A percentile compares a stretch with the other conserved stretches of the same genome.
Evolutionary conservation across 116 monocot species (phyloP).

Genomic region (Thalassia testudinum): DNA sequence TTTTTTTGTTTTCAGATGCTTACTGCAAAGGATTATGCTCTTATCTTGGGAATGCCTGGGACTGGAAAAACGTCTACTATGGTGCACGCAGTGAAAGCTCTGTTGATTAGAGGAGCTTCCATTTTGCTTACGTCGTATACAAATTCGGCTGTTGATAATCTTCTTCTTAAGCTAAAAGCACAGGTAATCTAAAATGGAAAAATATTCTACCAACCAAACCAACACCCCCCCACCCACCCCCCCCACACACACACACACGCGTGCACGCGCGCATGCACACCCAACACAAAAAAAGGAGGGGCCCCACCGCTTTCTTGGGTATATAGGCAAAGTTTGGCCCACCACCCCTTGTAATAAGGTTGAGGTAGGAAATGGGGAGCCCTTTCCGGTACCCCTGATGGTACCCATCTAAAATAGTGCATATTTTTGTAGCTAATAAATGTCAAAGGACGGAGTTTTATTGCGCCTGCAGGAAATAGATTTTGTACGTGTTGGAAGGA

Average conservation of each 20-base stretch:
- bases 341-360: too few relatives aligned
- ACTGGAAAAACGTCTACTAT: constrained; percentile 96
- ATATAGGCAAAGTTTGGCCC: constrained; percentile 1
- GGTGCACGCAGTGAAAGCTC: constrained; percentile 97
- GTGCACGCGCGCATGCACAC: too few relatives aligned
- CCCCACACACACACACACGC: too few relatives aligned
- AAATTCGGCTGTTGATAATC: constrained; percentile 92
- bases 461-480: constrained; percentile 42
- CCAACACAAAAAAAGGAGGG: not conserved
- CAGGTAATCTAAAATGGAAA: constrained; percentile 47
- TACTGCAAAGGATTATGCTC: constrained; percentile 83
- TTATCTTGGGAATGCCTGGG: constrained; percentile 95
- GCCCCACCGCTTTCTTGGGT: too few relatives aligned
- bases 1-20: constrained; percentile 45
- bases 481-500: constrained; percentile 85
- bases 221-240: too few relatives aligned
- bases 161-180: constrained; percentile 86
- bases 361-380: too few relatives aligned
- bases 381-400: too few relatives aligned
- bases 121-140: constrained; percentile 94
- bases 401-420: too few relatives aligned
- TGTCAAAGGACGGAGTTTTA: too few relatives aligned
- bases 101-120: constrained; percentile 71
- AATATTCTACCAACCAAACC: too few relatives aligned
- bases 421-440: too few relatives aligned